Evolutionary conservation across 2,329 filamentous ascomycete species (phyloP), one percentile per base, ranked within the genome.

Genomic region (Trematosphaeria pertusa): DNA sequence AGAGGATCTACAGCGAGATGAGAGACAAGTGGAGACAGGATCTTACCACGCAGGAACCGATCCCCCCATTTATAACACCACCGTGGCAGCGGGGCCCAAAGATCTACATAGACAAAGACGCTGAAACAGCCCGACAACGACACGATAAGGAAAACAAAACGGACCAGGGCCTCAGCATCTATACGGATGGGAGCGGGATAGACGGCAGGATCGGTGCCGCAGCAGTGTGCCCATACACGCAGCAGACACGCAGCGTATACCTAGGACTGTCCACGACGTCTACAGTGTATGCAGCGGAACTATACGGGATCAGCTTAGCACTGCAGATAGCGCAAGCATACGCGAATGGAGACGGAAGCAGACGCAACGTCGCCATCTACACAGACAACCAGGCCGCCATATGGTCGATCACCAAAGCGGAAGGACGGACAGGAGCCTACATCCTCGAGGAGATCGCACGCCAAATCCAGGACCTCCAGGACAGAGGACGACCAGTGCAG

Each of bases 171-270:
- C 48, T 61, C n/a, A 56, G 51, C 37, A 61, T 61, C 40, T 59
- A 56, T 40, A 61, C 46, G 36, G 52, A 61, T 35, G 40, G 58
- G 5, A 61, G 58, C 37, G 40, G 58, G 11, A 61, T 57, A 32
- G 34, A 59, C n/a, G 42, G 47, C 24, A 35, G 52, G 34, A 58
- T 46, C 21, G 45, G 54, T 11, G 51, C 52, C 10, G 45, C 37
- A 22, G 55, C 47, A 37, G 42, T 57, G 9, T 61, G 47, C 28
- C 58, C 42, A 28, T 41, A 52, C 10, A 54, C 24, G 20, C 26
- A 60, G 36, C n/a, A 56, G 40, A 44, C 38, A 26, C 37, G 33
- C 26, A 46, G 42, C n/a, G 43, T 44, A 37, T 45, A 60, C 24
- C 45, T 60, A 18, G 50, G 50, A 2, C 32, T 21, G 44, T 31